Evolutionary conservation across 2,329 filamentous ascomycete genomes (phyloP), one percentile per base, ranked within the genome.

Genomic region (Magnaporthales sp.): DNA sequence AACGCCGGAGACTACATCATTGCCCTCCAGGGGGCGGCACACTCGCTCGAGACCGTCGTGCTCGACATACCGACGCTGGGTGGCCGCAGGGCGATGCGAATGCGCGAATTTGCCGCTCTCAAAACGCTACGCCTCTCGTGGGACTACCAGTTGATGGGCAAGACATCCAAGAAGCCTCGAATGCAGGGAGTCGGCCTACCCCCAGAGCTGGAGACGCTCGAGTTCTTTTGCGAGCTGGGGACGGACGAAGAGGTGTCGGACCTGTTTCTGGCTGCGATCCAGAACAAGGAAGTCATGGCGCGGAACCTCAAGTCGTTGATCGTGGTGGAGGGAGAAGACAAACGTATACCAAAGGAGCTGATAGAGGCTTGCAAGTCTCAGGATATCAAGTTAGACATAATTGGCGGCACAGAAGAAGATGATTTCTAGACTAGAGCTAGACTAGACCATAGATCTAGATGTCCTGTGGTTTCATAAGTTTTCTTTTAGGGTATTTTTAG

Each of bases 71-170:
- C 80, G 0, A 76, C 75, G 6, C 69, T 83, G 5, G 73, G 70
- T 46, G 76, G 77, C 29, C 73, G 75, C n/a, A 77, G 77, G 19
- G 74, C 81, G 3, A 70, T 83, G 15, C 74, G 79, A 27, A 74
- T 83, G 67, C 73, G 81, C 7, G 79, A 81, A 8, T 83, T 83
- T 46, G 73, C 72, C 4, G 71, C 71, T 0, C 75, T 83, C 24
- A 79, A 75, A 63, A 76, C 75, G 0, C 72, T 83, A 7, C 75
- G 78, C 31, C 62, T 83, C 29, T 80, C 79, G 68, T 80, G 78
- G 77, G 81, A 83, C 69, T 79, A 80, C 60, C 81, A 83, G 68
- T 77, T 83, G 0, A 82, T 82, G 38, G 81, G 81, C 15, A 76
- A 76, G 63, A 75, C 78, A 0, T 77, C 77, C n/a, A 78, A 76